A percentile compares a stretch with the other conserved stretches of the same genome.
phyloP scores from a whole-genome alignment of 2,329 filamentous ascomycete species.

The Lachnellula suecica region DNA sequence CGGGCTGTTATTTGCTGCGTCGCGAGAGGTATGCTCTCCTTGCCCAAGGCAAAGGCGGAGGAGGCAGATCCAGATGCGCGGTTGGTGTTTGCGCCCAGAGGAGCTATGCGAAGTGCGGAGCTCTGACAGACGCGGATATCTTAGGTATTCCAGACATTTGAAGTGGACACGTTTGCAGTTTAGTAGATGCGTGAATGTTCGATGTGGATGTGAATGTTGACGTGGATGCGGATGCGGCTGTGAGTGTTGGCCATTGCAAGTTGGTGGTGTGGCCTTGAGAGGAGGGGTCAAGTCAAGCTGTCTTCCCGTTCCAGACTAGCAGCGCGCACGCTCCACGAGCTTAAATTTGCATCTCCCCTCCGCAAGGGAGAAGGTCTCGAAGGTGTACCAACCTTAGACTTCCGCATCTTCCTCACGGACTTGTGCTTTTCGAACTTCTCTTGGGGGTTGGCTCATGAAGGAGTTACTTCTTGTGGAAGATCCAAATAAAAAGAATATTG shows the following conservation, averaged over 20 bases:
- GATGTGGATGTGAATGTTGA: not conserved
- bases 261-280: too few relatives aligned
- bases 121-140: constrained; percentile 7
- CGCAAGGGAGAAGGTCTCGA: too few relatives aligned
- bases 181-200: not conserved
- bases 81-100: not conserved
- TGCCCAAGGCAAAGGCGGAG: too few relatives aligned
- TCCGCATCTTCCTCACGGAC: not conserved
- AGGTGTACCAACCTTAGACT: too few relatives aligned
- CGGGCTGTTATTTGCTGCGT: too few relatives aligned
- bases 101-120: constrained; percentile 2
- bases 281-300: not conserved
- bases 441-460: too few relatives aligned
- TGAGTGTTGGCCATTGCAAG: too few relatives aligned
- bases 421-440: too few relatives aligned
- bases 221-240: not conserved
- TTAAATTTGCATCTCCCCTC: not conserved
- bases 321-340: not conserved
- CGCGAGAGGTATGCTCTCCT: too few relatives aligned
- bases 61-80: not conserved
- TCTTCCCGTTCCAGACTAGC: not conserved
- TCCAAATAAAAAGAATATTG: too few relatives aligned
- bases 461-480: too few relatives aligned
- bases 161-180: not conserved
- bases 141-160: constrained; percentile 5